These are phyloP conservation scores for Rutidosis leptorrhynchoides DNA, from an alignment of 129 eudicot species.

Conservation along the genomic window DNA sequence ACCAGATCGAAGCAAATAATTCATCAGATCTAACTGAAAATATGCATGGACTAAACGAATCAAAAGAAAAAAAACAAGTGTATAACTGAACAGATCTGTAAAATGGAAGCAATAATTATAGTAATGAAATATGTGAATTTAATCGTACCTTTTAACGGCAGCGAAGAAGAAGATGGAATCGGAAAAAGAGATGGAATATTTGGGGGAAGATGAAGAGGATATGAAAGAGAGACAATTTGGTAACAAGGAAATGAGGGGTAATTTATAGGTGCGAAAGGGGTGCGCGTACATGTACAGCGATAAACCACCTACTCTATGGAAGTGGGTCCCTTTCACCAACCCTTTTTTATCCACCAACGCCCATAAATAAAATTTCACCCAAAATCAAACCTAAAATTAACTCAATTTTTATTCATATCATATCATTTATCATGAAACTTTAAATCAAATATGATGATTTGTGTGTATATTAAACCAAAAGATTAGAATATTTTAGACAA, in stretches of 20 bases:
- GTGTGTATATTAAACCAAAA: no score
- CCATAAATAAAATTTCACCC: no score
- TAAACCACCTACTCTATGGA: constrained; percentile 37
- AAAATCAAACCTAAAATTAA: background rate
- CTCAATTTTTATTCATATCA: no score
- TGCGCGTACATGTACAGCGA: constrained; percentile 30
- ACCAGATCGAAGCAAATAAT: constrained; percentile 28
- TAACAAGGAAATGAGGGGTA: constrained; percentile 17
- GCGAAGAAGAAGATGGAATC: constrained; percentile 6
- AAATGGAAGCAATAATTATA: background rate
- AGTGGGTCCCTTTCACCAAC: constrained; percentile 42
- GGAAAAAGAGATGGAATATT: constrained; percentile 18
- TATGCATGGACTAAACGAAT: constrained; percentile 2
- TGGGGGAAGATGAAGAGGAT: background rate
- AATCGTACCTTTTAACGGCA: constrained; percentile 13
- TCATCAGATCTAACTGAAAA: constrained; percentile 32
- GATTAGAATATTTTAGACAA: no score
- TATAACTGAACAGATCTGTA: constrained; percentile 14
- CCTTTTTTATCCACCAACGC: constrained; percentile 25
- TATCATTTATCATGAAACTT: no score
- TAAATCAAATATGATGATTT: no score
- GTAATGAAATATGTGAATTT: background rate
- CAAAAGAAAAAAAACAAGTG: constrained; percentile 1
- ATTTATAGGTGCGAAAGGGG: constrained; percentile 31
- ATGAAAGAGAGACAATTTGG: constrained; percentile 40